phyloP scores from a whole-genome alignment of 202 grass and related monocot genomes.

The Miscanthus sacchariflorus region DNA sequence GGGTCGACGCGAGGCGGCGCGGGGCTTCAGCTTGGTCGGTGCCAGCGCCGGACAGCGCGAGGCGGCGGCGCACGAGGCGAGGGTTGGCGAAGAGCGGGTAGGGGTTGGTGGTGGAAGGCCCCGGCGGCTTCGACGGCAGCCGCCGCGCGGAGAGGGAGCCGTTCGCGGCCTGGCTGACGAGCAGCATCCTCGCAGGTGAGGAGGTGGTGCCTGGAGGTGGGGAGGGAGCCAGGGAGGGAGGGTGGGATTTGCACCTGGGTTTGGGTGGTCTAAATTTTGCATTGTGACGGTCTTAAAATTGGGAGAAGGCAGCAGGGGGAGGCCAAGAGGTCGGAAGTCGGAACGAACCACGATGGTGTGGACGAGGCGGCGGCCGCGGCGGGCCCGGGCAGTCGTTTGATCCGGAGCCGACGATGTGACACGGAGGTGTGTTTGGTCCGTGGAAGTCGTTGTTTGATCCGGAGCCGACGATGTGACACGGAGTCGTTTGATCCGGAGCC shows the following conservation, averaged over 20 bases:
- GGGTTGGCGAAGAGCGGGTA: conserved; percentile 56
- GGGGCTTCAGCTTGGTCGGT: conserved; percentile 23
- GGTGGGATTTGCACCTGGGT: conserved; percentile 24
- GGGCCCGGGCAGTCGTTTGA: conserved; percentile 34
- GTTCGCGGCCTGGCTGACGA: conserved; percentile 80
- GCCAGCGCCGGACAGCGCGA: conserved; percentile 57
- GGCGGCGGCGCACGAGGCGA: conserved; percentile 49
- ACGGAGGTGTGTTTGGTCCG: background rate
- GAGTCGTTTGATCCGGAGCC: too few relatives aligned
- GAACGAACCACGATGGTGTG: background rate
- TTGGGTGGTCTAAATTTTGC: conserved; percentile 62
- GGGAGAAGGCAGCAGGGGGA: background rate
- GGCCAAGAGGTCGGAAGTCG: background rate
- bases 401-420: background rate
- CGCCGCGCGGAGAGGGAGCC: conserved; percentile 80
- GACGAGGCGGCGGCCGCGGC: conserved; percentile 16
- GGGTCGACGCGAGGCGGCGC: conserved; percentile 14
- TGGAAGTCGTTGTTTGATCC: too few relatives aligned
- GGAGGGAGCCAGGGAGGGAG: background rate
- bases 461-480: too few relatives aligned
- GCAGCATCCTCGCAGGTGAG: conserved; percentile 59
- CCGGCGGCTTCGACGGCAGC: conserved; percentile 59
- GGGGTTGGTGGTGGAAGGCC: conserved; percentile 42
- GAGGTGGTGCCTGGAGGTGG: conserved; percentile 17
- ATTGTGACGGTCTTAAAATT: background rate